Base-by-base conservation (phyloP, 2,329 filamentous ascomycete genomes). In the Colletotrichum incanum region DNA sequence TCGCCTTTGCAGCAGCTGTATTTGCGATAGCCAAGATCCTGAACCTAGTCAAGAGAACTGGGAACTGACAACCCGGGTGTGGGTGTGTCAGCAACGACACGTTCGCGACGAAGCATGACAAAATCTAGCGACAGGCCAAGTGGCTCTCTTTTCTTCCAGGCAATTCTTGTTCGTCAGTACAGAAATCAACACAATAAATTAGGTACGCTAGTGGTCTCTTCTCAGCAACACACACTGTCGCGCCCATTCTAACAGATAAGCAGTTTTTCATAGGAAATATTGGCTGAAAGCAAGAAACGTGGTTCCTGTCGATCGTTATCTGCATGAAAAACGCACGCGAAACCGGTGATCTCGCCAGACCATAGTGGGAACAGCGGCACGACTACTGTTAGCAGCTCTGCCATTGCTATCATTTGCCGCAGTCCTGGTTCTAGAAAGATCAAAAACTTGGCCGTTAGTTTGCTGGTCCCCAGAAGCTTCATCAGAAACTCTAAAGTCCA, bases 401-500 rank as follows among this genome's bases (percentile, higher is more conserved):
- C 50, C 7, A 4, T 54, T 12, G 50, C 18, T 28, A 11, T 16
- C 14, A 3, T 9, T 37, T 6, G 26, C 26, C 3, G 31, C n/a
- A 1, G 7, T 31, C 1, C 3, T 31, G 2, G 16, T 31, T 5
- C 3, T 23, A 9, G 5, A n/a, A 28, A 31, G 1, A 5, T 20
- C 49, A 3, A 52, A 9, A 5, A 5, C 16, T 9, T 3, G 7
- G 14, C 11, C 12, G 11, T 6, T n/a, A 7, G 2, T 5, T 23
- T 37, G 18, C 5, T 2, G 31, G 52, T n/a, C 18, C 23, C 26
- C 3, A 8, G 18, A 37, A 16, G 0, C 9, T 12, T 9, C 16
- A 1, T 12, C 11, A 12, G 3, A 1, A 5, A 7, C 5, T 23
- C 6, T 1, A 5, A 6, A 14, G 52, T 11, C 16, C 6, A n/a